Percentiles rank a stretch among this genome's conserved stretches.
These are phyloP conservation scores for Brettanomyces sp. DNA, from an alignment of 805 yeast genomes.

Conservation along the genomic window DNA sequence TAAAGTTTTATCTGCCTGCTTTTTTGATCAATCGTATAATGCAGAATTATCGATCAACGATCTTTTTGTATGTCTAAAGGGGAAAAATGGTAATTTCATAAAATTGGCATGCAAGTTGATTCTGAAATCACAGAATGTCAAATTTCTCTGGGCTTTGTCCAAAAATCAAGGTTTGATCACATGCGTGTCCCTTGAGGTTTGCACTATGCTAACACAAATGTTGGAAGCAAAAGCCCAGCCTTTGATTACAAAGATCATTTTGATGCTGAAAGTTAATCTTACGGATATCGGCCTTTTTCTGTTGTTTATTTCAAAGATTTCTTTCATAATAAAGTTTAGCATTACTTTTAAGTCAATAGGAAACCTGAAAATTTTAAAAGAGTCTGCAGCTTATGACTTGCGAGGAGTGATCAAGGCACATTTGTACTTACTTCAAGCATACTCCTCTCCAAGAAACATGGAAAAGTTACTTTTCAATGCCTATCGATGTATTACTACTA, in stretches of 20 bases:
- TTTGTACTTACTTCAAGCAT: conserved; percentile 14
- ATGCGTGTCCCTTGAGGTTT: conserved; percentile 9
- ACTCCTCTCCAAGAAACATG: background rate
- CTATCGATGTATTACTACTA: background rate
- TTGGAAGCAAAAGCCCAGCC: conserved; percentile 14
- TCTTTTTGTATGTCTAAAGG: too few species aligned
- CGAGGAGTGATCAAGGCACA: conserved; percentile 16
- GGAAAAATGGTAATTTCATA: background rate
- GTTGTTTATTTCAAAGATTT: conserved; percentile 21
- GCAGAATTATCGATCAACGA: too few species aligned
- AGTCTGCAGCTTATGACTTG: conserved; percentile 7
- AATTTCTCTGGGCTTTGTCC: conserved; percentile 3
- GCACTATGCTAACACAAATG: conserved; percentile 15
- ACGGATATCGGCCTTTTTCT: conserved; percentile 22
- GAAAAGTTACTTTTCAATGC: background rate
- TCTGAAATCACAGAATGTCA: conserved; percentile 2
- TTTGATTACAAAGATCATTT: conserved; percentile 15
- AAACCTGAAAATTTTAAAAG: conserved; percentile 8
- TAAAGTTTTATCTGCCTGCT: conserved; percentile 8
- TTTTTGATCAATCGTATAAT: too few species aligned
- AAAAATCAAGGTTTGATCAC: conserved; percentile 3
- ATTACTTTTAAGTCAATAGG: conserved; percentile 14
- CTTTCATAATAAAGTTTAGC: conserved; percentile 16
- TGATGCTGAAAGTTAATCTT: conserved; percentile 13
- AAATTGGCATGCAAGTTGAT: conserved; percentile 15